These are phyloP conservation scores for Handroanthus guayacan DNA, from an alignment of 257 asterid species.

Conservation along the genomic window DNA sequence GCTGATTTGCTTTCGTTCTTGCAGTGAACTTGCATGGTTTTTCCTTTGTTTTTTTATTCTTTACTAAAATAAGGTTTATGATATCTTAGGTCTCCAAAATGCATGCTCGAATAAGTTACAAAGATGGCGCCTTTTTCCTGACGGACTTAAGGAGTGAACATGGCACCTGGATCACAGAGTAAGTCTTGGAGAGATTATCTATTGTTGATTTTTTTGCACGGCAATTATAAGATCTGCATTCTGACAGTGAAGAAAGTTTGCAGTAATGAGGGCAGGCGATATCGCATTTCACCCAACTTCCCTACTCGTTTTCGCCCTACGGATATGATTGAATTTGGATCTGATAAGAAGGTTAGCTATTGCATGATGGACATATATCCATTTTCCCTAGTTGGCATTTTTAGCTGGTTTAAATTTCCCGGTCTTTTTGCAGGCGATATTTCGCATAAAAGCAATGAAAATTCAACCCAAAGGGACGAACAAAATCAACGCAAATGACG, in stretches of 20 bases:
- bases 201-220: neutral
- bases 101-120: conserved; percentile 64
- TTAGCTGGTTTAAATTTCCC: neutral
- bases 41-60: neutral
- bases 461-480: conserved; percentile 41
- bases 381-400: neutral
- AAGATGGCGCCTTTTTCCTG: conserved; percentile 60
- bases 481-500: conserved; percentile 40
- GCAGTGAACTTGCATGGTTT: neutral
- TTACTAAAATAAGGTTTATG: neutral
- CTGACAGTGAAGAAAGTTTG: conserved; percentile 13
- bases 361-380: too few species aligned
- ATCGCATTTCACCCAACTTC: conserved; percentile 62
- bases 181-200: conserved; percentile 33
- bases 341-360: conserved; percentile 61
- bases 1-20: neutral
- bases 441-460: conserved; percentile 81
- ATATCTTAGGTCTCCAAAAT: conserved; percentile 52
- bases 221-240: neutral
- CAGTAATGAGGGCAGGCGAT: conserved; percentile 79
- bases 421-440: conserved; percentile 52
- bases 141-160: conserved; percentile 81
- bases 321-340: conserved; percentile 80
- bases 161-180: conserved; percentile 90
- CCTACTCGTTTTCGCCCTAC: conserved; percentile 83